Conservation (phyloP, 2,329 filamentous ascomycete genomes). For the Grosmannia clavigera region DNA sequence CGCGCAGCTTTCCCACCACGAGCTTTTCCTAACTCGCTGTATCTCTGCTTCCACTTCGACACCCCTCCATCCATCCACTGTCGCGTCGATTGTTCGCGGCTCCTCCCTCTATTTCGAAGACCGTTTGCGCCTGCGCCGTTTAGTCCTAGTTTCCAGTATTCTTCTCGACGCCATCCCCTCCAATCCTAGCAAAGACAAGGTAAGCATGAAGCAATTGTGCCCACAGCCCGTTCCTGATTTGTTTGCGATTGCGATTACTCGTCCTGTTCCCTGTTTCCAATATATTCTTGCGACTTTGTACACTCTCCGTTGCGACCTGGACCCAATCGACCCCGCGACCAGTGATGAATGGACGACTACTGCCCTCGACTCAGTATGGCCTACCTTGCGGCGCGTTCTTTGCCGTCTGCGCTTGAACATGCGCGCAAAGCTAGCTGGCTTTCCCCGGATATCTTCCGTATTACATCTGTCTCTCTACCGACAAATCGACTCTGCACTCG, state of each 20-base stretch:
- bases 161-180: background rate
- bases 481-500: background rate
- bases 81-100: background rate
- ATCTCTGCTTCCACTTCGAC: background rate
- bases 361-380: background rate
- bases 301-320: background rate
- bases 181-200: background rate
- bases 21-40: slow-evolving; percentile 1
- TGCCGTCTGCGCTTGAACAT: background rate
- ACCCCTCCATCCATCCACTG: background rate
- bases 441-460: background rate
- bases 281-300: background rate
- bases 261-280: background rate
- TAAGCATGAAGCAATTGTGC: background rate
- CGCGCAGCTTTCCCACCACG: background rate
- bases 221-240: background rate
- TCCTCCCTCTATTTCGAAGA: background rate
- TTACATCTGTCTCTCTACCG: background rate
- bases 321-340: background rate
- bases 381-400: background rate
- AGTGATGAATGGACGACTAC: background rate
- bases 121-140: background rate
- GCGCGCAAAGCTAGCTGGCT: background rate
- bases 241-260: background rate
- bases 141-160: background rate